Conservation (phyloP, 495 filamentous ascomycete genomes). For the Aspergillus campestris region DNA sequence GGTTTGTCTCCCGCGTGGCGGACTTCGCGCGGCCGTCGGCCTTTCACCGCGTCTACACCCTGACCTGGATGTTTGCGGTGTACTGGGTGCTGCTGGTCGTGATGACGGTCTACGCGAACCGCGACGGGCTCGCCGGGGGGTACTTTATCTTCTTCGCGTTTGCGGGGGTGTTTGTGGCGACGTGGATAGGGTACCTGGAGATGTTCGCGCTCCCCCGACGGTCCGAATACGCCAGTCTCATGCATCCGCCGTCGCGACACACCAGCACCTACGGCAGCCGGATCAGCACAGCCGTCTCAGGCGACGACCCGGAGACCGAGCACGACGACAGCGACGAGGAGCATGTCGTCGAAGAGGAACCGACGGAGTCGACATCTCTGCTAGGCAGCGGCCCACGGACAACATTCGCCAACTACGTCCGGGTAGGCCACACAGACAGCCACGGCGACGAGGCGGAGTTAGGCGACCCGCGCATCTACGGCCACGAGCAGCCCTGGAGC, state of each 20-base stretch:
- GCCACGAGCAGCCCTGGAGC: constrained; percentile 82
- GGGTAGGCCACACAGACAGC: constrained; percentile 26
- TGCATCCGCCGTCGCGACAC: constrained; percentile 24
- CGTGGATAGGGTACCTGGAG: constrained; percentile 66
- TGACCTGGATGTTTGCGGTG: constrained; percentile 73
- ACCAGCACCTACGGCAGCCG: constrained; percentile 37
- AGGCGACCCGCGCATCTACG: constrained; percentile 48
- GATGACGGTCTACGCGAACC: constrained; percentile 65
- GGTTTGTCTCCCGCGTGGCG: constrained; percentile 76
- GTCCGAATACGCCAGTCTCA: constrained; percentile 45
- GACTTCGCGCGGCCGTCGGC: constrained; percentile 81
- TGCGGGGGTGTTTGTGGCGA: constrained; percentile 63
- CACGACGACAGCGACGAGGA: constrained; percentile 29
- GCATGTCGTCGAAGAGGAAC: constrained; percentile 42
- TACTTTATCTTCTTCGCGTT: constrained; percentile 83
- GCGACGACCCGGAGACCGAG: constrained; percentile 18
- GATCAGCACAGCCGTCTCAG: constrained; percentile 21
- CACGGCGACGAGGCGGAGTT: constrained; percentile 26
- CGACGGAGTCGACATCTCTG: constrained; percentile 75
- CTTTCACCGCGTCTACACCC: constrained; percentile 69
- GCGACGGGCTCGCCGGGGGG: constrained; percentile 60
- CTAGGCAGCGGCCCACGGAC: constrained; percentile 52
- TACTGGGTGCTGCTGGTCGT: constrained; percentile 65
- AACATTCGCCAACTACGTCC: constrained; percentile 65
- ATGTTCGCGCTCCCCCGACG: constrained; percentile 71